Conservation (phyloP, 768 basidiomycete genomes). For the Hericium erinaceus region DNA sequence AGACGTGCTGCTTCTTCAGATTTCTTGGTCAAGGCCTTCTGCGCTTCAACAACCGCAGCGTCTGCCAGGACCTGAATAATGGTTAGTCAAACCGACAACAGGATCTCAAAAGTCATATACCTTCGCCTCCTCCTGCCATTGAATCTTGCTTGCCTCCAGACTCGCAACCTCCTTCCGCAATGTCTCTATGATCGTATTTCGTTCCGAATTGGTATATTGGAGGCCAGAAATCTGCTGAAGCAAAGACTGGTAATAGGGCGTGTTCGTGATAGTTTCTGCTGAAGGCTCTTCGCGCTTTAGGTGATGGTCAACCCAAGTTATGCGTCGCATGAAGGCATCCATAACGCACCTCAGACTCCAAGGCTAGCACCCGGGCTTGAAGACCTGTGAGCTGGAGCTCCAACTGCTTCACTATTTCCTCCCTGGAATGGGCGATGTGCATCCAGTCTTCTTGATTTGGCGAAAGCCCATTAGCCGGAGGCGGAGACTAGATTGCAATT, state of each 20-base stretch:
- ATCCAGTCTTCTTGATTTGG: constrained; percentile 29
- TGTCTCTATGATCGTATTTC: neutral
- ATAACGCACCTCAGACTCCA: neutral
- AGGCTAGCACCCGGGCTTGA: constrained; percentile 15
- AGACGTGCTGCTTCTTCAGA: constrained; percentile 10
- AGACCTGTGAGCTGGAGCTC: constrained; percentile 11
- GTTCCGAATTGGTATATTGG: neutral
- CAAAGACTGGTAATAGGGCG: neutral
- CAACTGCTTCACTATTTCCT: constrained; percentile 20
- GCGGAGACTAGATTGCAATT: constrained; percentile 35
- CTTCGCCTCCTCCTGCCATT: neutral
- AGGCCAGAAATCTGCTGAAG: neutral
- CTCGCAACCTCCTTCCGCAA: neutral
- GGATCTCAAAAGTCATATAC: neutral
- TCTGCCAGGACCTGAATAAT: neutral
- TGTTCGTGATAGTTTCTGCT: neutral
- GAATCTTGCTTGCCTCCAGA: neutral
- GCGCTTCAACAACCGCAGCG: neutral
- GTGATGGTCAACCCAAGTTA: too few species aligned
- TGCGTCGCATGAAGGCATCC: too few species aligned
- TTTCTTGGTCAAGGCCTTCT: constrained; percentile 5
- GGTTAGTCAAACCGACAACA: too few species aligned
- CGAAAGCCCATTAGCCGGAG: constrained; percentile 17
- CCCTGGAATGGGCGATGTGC: constrained; percentile 30
- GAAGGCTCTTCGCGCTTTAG: neutral